phyloP scores from a whole-genome alignment of 2,329 filamentous ascomycete species.

The Exserohilum turcica region DNA sequence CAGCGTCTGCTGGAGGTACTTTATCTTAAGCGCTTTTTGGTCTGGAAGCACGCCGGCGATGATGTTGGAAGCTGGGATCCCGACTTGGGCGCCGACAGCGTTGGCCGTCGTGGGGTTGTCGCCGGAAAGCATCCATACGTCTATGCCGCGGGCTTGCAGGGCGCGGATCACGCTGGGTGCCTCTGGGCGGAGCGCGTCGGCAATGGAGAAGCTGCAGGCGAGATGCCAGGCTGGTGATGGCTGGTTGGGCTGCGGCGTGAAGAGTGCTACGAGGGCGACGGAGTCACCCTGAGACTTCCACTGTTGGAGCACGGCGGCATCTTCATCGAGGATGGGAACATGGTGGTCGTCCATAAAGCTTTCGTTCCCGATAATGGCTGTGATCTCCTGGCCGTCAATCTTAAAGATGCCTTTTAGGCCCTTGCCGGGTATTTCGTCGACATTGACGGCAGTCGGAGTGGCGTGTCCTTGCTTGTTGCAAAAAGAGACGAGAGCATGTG shows the following conservation, averaged over 20 bases:
- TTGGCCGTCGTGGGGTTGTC: slow-evolving; percentile 85
- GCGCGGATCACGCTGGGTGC: slow-evolving; percentile 67
- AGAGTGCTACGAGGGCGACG: slow-evolving; percentile 48
- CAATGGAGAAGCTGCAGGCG: slow-evolving; percentile 72
- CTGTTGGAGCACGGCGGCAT: slow-evolving; percentile 30
- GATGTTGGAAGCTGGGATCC: slow-evolving; percentile 74
- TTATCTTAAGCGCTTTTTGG: slow-evolving; percentile 76
- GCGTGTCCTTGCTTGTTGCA: slow-evolving; percentile 50
- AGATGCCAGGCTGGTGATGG: slow-evolving; percentile 51
- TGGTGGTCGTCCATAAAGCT: slow-evolving; percentile 60
- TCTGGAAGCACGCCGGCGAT: slow-evolving; percentile 86
- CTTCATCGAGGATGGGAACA: slow-evolving; percentile 34
- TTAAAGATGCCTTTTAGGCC: slow-evolving; percentile 67
- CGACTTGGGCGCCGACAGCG: slow-evolving; percentile 76
- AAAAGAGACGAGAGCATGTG: slow-evolving; percentile 69
- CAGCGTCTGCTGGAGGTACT: slow-evolving; percentile 50
- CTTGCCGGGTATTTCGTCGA: slow-evolving; percentile 73
- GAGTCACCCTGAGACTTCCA: slow-evolving; percentile 53
- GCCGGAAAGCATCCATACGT: slow-evolving; percentile 91
- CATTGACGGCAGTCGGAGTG: slow-evolving; percentile 32
- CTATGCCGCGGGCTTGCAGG: slow-evolving; percentile 68
- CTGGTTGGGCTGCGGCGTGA: slow-evolving; percentile 1
- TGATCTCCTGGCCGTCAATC: slow-evolving; percentile 32
- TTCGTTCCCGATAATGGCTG: slow-evolving; percentile 73
- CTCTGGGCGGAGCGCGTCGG: slow-evolving; percentile 80